phyloP scores from a whole-genome alignment of 768 basidiomycete species.

The Serpula lacrymans region DNA sequence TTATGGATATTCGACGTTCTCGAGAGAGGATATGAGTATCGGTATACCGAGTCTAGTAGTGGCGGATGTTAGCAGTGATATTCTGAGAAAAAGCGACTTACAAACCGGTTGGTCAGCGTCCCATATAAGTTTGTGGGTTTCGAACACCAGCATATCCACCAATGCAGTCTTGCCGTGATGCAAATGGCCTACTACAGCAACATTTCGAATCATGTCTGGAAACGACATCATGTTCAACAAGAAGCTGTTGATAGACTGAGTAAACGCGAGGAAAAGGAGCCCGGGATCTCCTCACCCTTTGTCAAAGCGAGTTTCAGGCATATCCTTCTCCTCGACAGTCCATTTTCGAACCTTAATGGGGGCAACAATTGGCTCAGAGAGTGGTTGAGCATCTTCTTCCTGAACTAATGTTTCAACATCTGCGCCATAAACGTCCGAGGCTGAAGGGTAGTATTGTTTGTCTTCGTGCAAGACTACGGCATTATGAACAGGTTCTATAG shows the following conservation, averaged over 20 bases:
- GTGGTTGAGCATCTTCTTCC: constrained; percentile 95
- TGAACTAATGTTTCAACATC: constrained; percentile 97
- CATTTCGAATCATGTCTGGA: constrained; percentile 94
- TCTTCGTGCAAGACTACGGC: constrained; percentile 93
- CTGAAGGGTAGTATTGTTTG: constrained; percentile 96
- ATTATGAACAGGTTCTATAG: constrained; percentile 69
- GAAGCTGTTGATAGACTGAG: constrained; percentile 53
- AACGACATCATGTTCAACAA: constrained; percentile 87
- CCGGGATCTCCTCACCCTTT: constrained; percentile 64
- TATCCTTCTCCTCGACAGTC: constrained; percentile 91
- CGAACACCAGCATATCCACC: constrained; percentile 95
- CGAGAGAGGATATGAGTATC: constrained; percentile 91
- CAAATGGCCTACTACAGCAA: constrained; percentile 92
- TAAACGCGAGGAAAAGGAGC: constrained; percentile 5
- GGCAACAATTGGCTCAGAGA: constrained; percentile 92
- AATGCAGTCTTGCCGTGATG: constrained; percentile 98
- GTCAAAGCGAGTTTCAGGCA: constrained; percentile 97
- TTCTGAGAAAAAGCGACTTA: constrained; percentile 14
- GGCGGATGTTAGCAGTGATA: constrained; percentile 18
- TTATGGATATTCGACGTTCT: constrained; percentile 88
- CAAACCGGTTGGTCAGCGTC: constrained; percentile 86
- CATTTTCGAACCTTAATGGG: constrained; percentile 95
- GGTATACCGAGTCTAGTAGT: constrained; percentile 81
- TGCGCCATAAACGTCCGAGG: constrained; percentile 85
- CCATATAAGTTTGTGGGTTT: constrained; percentile 95